Base-by-base conservation (phyloP, 2,329 filamentous ascomycete species). In the Fusarium pseudonygamai region DNA sequence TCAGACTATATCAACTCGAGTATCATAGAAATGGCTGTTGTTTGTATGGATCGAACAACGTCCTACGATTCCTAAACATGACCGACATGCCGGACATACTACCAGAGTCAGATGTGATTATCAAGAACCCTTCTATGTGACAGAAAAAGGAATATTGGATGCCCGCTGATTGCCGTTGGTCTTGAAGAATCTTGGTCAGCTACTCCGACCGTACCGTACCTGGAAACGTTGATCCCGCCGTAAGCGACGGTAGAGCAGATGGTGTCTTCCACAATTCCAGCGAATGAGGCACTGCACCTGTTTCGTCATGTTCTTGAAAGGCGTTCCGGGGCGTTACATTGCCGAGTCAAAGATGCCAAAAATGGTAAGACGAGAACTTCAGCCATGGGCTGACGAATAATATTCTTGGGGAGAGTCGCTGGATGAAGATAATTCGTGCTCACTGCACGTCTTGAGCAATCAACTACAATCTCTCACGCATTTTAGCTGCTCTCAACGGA, bases 211-310 rank as follows among this genome's bases (percentile, higher is more conserved):
- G 56, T 45, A 50, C 67, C 34, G 67, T 63, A 52, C 67, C 61
- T 61, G 64, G 61, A 74, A 75, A 74, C 66, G 60, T 65, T 58
- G 70, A 46, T 73, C 42, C 75, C 75, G 75, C 75, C 72, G 75
- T 77, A 77, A 78, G 75, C 75, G 75, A 78, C 72, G 62, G 74
- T 75, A 64, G 47, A 34, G 49, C 39, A 43, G 47, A 39, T 58
- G 52, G 36, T 65, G 59, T 50, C 50, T 32, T 50, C 36, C 28
- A 53, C 37, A 66, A 68, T 52, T 58, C 43, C 40, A 67, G 53
- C 46, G 40, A 68, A 49, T 63, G 47, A 60, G 60, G 60, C 46
- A 57, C 68, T 52, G 63, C 59, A 72, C 47, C 55, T 66, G 58
- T 67, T 70, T 67, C 65, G 72, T 76, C 75, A 77, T 75, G 62